Evolutionary conservation across 345 rosid species (phyloP).

Genomic region (Acer yangbiense): DNA sequence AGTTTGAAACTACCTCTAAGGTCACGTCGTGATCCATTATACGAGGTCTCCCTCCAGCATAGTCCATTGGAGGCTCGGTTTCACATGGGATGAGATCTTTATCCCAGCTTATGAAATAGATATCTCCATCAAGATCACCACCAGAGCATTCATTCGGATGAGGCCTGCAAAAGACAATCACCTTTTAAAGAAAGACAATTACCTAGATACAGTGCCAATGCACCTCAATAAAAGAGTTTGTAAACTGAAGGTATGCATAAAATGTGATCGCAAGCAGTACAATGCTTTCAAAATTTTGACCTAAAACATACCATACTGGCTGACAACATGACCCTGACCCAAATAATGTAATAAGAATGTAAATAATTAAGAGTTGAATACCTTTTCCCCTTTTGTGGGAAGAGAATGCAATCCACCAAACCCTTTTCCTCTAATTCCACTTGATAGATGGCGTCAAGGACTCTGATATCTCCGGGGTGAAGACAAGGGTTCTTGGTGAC

Average conservation of each 20-base stretch:
- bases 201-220: background rate
- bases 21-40: slow-evolving; percentile 89
- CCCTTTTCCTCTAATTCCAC: slow-evolving; percentile 64
- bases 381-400: slow-evolving; percentile 90
- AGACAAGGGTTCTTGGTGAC: slow-evolving; percentile 97
- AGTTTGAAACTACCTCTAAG: slow-evolving; percentile 53
- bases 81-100: slow-evolving; percentile 66
- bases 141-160: slow-evolving; percentile 99
- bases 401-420: slow-evolving; percentile 72
- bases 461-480: slow-evolving; percentile 95
- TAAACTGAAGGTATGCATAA: background rate
- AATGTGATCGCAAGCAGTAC: background rate
- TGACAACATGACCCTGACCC: background rate
- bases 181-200: slow-evolving; percentile 5
- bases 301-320: background rate
- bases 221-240: background rate
- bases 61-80: slow-evolving; percentile 88
- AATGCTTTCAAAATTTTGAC: background rate
- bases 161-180: slow-evolving; percentile 57
- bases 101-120: slow-evolving; percentile 88
- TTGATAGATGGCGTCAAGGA: slow-evolving; percentile 74
- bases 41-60: slow-evolving; percentile 69
- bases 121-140: slow-evolving; percentile 98
- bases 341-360: slow-evolving; percentile 10
- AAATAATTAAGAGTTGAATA: slow-evolving; percentile 24